phyloP scores from a whole-genome alignment of 345 rosid genomes.

The Hibiscus mutabilis region DNA sequence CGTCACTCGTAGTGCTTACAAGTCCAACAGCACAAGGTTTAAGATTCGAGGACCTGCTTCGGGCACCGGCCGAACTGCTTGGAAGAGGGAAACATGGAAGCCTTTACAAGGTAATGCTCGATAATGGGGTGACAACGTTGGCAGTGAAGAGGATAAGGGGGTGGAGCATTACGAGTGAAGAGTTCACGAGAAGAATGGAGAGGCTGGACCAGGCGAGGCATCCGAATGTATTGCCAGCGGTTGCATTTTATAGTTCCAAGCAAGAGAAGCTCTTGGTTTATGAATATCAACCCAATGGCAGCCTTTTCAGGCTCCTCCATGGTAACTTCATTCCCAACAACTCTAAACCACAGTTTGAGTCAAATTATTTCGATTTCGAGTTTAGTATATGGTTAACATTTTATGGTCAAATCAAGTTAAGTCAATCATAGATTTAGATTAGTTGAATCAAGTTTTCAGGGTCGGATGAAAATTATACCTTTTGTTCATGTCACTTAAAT shows the following conservation, averaged over 20 bases:
- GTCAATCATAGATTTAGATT: no score
- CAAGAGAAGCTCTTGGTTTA: slow-evolving; percentile 57
- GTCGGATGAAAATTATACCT: no score
- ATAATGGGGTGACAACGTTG: neutral
- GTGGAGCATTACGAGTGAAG: slow-evolving; percentile 22
- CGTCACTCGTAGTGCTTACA: no score
- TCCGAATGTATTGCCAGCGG: slow-evolving; percentile 32
- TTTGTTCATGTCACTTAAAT: no score
- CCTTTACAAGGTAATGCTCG: neutral
- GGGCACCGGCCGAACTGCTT: neutral
- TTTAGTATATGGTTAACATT: no score
- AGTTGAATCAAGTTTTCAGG: no score
- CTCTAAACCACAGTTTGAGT: no score
- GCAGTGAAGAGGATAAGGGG: neutral
- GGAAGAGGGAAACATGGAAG: slow-evolving; percentile 29
- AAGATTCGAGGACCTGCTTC: slow-evolving; percentile 22
- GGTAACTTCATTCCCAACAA: slow-evolving; percentile 24
- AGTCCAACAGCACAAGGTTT: neutral
- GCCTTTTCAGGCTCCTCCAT: slow-evolving; percentile 50
- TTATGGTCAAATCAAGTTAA: no score
- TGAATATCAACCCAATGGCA: slow-evolving; percentile 44
- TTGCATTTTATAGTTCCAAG: slow-evolving; percentile 51
- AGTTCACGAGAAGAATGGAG: slow-evolving; percentile 39
- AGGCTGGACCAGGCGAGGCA: slow-evolving; percentile 37
- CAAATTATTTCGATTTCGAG: no score